Evolutionary conservation across 805 yeast species (phyloP).

Genomic region (Debaryomyces tyrocola): DNA sequence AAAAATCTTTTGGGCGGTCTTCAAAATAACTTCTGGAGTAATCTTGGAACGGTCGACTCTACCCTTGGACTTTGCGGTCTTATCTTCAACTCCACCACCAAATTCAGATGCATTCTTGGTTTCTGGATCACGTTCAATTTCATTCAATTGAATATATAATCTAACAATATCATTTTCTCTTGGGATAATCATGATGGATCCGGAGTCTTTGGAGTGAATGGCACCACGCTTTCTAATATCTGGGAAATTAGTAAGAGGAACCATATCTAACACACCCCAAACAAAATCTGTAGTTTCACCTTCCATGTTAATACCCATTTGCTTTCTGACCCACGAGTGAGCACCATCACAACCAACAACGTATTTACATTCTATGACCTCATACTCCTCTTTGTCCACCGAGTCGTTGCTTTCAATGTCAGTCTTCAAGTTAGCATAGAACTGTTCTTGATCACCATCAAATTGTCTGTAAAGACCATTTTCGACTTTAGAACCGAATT

Average conservation of each 20-base stretch:
- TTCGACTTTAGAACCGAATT: conserved; percentile 16
- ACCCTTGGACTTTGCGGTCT: conserved; percentile 6
- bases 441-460: conserved; percentile 18
- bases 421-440: conserved; percentile 6
- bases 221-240: conserved; percentile 33
- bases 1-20: conserved; percentile 13
- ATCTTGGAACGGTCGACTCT: conserved; percentile 30
- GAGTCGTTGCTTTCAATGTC: conserved; percentile 4
- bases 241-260: conserved; percentile 34
- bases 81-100: conserved; percentile 9
- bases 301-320: conserved; percentile 28
- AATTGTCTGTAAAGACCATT: conserved; percentile 26
- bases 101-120: conserved; percentile 11
- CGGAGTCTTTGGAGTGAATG: conserved; percentile 28
- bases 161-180: conserved; percentile 31
- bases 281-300: conserved; percentile 34
- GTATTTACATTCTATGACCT: conserved; percentile 27
- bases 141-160: conserved; percentile 26
- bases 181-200: conserved; percentile 34
- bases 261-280: conserved; percentile 38
- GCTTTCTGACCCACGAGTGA: conserved; percentile 32
- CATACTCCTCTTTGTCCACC: conserved; percentile 8
- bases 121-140: too few species aligned
- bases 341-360: conserved; percentile 22
- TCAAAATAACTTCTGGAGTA: conserved; percentile 28